phyloP scores from a whole-genome alignment of 495 filamentous ascomycete genomes.

The Tuber indicum region DNA sequence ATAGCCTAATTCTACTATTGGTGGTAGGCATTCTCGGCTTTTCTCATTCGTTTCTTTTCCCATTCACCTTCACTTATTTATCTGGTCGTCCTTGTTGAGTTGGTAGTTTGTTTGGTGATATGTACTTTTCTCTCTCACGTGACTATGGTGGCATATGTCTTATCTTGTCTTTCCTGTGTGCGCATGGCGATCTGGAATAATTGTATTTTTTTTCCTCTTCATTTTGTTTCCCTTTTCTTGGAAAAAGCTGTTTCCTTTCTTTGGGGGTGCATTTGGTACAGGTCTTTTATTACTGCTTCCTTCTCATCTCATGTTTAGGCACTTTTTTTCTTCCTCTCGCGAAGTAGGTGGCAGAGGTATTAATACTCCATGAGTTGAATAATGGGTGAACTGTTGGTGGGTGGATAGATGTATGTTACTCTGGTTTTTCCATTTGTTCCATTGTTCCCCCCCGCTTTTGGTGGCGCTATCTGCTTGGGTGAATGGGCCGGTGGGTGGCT shows the following conservation, averaged over 20 bases:
- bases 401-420: slow-evolving; percentile 5
- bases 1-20: not conserved
- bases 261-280: slow-evolving; percentile 3
- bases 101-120: not conserved
- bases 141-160: not conserved
- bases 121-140: not conserved
- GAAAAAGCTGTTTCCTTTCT: not conserved
- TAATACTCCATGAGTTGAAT: not conserved
- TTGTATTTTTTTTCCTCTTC: not conserved
- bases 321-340: not conserved
- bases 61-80: not conserved
- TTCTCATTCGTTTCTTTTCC: not conserved
- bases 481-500: not conserved
- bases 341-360: not conserved
- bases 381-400: not conserved
- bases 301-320: slow-evolving; percentile 1
- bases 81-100: not conserved
- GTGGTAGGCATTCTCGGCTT: not conserved
- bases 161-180: not conserved
- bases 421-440: not conserved
- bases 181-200: slow-evolving; percentile 5
- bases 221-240: not conserved
- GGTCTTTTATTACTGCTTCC: not conserved
- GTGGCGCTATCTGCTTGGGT: not conserved
- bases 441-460: not conserved